These are phyloP conservation scores for Candida silvicultrix DNA, from an alignment of 805 yeast genomes.

Conservation along the genomic window DNA sequence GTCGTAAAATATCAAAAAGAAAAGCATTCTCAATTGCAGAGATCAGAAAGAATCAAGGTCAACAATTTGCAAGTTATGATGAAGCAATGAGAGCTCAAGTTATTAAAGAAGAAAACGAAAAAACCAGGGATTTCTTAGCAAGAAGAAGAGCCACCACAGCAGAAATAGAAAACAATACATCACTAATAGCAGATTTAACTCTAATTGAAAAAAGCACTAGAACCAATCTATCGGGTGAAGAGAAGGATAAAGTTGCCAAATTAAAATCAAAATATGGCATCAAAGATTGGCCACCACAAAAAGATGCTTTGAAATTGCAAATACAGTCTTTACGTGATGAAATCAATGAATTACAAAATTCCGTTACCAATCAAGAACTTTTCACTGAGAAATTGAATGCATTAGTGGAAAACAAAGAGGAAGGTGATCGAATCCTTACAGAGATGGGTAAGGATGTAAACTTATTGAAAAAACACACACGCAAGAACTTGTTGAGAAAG, in stretches of 20 bases:
- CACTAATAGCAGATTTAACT: constrained; percentile 27
- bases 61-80: constrained; percentile 79
- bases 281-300: constrained; percentile 39
- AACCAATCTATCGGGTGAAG: constrained; percentile 26
- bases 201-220: constrained; percentile 20
- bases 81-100: constrained; percentile 65
- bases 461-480: constrained; percentile 41
- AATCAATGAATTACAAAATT: constrained; percentile 20
- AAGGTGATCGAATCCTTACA: constrained; percentile 29
- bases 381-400: constrained; percentile 30
- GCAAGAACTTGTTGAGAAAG: constrained; percentile 69
- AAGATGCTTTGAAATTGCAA: constrained; percentile 34
- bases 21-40: constrained; percentile 91
- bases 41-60: constrained; percentile 83
- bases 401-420: constrained; percentile 30
- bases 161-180: constrained; percentile 19
- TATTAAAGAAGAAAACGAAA: constrained; percentile 54
- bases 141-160: constrained; percentile 35
- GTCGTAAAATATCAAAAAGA: constrained; percentile 76
- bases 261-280: constrained; percentile 41
- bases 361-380: constrained; percentile 22
- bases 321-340: constrained; percentile 24
- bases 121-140: constrained; percentile 46
- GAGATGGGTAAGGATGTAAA: constrained; percentile 34
- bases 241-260: constrained; percentile 29